Conservation (phyloP, 2,329 filamentous ascomycete species). For the Penicillium sp. region DNA sequence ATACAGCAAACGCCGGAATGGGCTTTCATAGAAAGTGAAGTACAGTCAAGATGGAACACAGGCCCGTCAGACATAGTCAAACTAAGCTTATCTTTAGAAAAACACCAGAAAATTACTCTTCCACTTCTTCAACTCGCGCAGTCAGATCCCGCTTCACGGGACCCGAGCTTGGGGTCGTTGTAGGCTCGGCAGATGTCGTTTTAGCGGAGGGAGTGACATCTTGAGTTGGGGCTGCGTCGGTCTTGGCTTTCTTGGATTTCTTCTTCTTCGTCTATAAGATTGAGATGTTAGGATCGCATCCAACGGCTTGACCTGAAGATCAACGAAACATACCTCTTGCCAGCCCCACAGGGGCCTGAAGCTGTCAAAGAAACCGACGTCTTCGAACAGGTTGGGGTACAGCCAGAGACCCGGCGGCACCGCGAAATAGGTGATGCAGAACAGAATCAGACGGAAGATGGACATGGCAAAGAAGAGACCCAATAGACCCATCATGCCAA, state of each 20-base stretch:
- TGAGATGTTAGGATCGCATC: conserved; percentile 4
- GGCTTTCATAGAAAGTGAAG: not conserved
- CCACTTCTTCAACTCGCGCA: conserved; percentile 44
- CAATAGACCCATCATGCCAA: conserved; percentile 83
- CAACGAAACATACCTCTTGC: conserved; percentile 68
- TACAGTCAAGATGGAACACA: too few species aligned
- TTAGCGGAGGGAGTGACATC: conserved; percentile 26
- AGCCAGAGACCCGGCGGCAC: conserved; percentile 89
- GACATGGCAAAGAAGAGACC: conserved; percentile 96
- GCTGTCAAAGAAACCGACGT: conserved; percentile 96
- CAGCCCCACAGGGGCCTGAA: conserved; percentile 96
- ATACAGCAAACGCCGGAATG: not conserved
- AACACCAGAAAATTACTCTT: too few species aligned
- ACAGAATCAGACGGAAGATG: conserved; percentile 91
- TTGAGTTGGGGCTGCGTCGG: conserved; percentile 8
- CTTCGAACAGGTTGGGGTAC: conserved; percentile 95
- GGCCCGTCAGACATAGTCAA: too few species aligned
- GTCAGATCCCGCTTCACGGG: conserved; percentile 38
- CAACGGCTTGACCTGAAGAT: not conserved
- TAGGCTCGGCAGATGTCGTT: conserved; percentile 34
- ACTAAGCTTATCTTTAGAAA: too few species aligned
- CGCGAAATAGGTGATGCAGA: conserved; percentile 83
- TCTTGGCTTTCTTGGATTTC: conserved; percentile 38
- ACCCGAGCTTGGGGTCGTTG: conserved; percentile 26
- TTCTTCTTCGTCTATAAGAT: conserved; percentile 28